A percentile compares a stretch with the other conserved stretches of the same genome.
phyloP scores from a whole-genome alignment of 257 asterid species.

The Ballota nigra region DNA sequence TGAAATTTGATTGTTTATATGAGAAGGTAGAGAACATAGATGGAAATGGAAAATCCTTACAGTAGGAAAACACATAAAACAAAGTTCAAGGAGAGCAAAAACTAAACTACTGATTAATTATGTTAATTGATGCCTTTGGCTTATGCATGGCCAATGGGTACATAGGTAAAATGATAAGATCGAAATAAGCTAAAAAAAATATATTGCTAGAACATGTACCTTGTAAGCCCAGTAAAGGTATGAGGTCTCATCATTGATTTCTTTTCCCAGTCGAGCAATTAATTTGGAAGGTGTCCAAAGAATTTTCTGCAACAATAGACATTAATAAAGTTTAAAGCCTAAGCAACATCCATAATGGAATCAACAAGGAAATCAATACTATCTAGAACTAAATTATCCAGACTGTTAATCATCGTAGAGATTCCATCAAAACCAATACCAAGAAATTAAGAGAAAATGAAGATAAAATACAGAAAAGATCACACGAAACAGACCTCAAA shows the following conservation, averaged over 20 bases:
- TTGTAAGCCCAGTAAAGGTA: conserved; percentile 92
- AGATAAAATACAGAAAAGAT: neutral
- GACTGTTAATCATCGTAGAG: conserved; percentile 12
- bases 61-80: neutral
- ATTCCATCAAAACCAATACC: neutral
- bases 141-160: neutral
- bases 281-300: conserved; percentile 94
- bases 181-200: neutral
- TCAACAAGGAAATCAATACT: neutral
- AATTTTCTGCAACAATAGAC: conserved; percentile 44
- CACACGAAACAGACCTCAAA: neutral
- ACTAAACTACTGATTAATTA: neutral
- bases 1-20: neutral
- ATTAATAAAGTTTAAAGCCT: neutral
- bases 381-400: neutral
- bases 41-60: too few relatives aligned
- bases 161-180: neutral
- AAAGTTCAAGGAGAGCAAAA: neutral
- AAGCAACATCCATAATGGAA: neutral
- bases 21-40: neutral
- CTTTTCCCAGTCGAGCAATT: conserved; percentile 84
- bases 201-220: conserved; percentile 40
- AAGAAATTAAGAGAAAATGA: neutral
- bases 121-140: neutral
- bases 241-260: conserved; percentile 74